Evolutionary conservation across 169 alveolate genomes (phyloP), one percentile per base, ranked within the genome.

Genomic region (Plasmodium gallinaceum): DNA sequence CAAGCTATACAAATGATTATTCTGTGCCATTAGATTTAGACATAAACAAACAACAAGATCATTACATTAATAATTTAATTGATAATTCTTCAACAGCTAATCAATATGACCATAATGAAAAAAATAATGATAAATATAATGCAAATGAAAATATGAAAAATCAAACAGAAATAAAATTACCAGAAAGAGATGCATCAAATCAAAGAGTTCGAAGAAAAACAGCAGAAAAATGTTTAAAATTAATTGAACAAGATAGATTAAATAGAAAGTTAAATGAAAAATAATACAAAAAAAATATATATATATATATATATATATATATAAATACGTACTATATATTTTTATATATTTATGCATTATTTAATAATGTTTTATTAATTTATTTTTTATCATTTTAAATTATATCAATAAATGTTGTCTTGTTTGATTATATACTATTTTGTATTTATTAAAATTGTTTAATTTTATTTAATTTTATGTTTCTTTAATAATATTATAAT

Each of bases 131-230:
- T 20, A 39, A 52, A 18, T 46, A 22, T 26, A 32, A 22, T 24
- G 43, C 12, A 46, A 18, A 43, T 9, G 85, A 66, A 61, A 46
- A 26, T 48, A 14, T 42, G 32, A 65, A 58, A 74, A 10, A 7
- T 43, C 45, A 48, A 22, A 22, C 22, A 4, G 72, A 51, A 18
- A 46, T 46, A 45, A 74, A 51, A 42, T 22, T 9, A 22, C 37
- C 72, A 68, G 48, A 80, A 57, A 58, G 71, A 16, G 70, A 48
- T 5, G n/a, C 66, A 46, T 18, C 90, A 45, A 68, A 52, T 71
- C 92, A 86, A 86, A 58, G 92, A n/a, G 92, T 20, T 26, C 92
- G 92, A 2, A 32, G 92, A 43, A 86, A 86, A 86, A 86, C 92
- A 8, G 92, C 92, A 24, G 54, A 60, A 51, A 86, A 71, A 57